Evolutionary conservation across 2,329 filamentous ascomycete genomes (phyloP).

Genomic region (Fusarium metavorans): DNA sequence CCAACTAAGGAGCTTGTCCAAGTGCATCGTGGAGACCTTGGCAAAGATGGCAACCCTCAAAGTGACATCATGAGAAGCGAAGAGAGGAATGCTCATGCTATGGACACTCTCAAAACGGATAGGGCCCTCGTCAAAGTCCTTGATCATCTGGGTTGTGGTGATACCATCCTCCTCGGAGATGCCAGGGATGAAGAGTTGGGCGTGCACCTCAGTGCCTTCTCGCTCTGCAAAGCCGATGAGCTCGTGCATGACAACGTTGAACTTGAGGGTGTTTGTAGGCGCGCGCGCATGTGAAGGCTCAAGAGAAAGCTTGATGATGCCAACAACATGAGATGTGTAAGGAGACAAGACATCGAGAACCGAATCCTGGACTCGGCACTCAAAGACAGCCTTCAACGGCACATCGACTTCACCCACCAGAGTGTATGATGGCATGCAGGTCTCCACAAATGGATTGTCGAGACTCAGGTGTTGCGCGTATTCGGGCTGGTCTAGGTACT

Average conservation of each 20-base stretch:
- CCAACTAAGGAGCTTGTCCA: constrained; percentile 98
- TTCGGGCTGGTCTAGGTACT: constrained; percentile 95
- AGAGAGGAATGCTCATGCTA: constrained; percentile 93
- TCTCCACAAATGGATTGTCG: constrained; percentile 92
- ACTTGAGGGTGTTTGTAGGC: constrained; percentile 92
- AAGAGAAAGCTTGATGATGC: constrained; percentile 89
- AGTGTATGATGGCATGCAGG: constrained; percentile 92
- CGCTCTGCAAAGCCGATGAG: constrained; percentile 94
- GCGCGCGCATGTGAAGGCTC: constrained; percentile 95
- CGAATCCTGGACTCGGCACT: constrained; percentile 94
- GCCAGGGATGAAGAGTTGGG: constrained; percentile 94
- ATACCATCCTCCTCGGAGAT: constrained; percentile 90
- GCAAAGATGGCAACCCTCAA: constrained; percentile 93
- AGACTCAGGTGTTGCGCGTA: constrained; percentile 93
- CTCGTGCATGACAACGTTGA: constrained; percentile 99
- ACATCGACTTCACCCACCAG: constrained; percentile 94
- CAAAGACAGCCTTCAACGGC: constrained; percentile 91
- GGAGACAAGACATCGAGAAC: constrained; percentile 90
- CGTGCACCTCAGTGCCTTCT: constrained; percentile 95
- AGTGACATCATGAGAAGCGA: constrained; percentile 75
- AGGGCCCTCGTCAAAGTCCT: constrained; percentile 90
- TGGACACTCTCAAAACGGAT: constrained; percentile 98
- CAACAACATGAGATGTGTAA: constrained; percentile 90
- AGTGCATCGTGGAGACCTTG: constrained; percentile 89
- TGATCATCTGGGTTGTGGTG: constrained; percentile 95